phyloP scores from a whole-genome alignment of 2,329 filamentous ascomycete genomes.

The Chrysoporthe austroafricana region DNA sequence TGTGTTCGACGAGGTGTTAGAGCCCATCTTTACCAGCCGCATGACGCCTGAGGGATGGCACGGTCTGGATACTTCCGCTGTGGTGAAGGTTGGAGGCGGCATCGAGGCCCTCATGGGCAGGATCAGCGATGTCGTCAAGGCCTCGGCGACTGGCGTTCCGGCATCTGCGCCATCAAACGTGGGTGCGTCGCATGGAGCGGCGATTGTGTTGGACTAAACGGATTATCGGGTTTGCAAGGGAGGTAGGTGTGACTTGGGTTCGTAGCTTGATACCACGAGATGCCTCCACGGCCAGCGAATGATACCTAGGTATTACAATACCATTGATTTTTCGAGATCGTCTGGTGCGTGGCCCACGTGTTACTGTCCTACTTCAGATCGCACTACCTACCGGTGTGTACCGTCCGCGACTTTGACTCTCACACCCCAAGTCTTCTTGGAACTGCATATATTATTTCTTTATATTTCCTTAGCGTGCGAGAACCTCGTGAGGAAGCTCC shows the following conservation, averaged over 20 bases:
- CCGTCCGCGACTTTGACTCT: no score
- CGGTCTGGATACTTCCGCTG: slow-evolving; percentile 50
- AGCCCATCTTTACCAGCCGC: slow-evolving; percentile 49
- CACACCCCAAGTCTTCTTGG: no score
- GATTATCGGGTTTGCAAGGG: not conserved
- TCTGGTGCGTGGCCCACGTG: no score
- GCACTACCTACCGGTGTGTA: no score
- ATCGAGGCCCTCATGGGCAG: slow-evolving; percentile 50
- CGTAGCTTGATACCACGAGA: slow-evolving; percentile 28
- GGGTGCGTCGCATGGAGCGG: slow-evolving; percentile 22
- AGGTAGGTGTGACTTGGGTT: slow-evolving; percentile 7
- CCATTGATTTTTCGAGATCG: slow-evolving; percentile 10
- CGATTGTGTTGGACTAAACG: slow-evolving; percentile 26
- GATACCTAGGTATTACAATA: slow-evolving; percentile 22
- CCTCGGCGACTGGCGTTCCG: slow-evolving; percentile 31
- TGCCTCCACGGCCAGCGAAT: slow-evolving; percentile 8
- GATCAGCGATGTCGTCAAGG: slow-evolving; percentile 51
- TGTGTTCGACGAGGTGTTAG: slow-evolving; percentile 46
- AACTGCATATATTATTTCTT: no score
- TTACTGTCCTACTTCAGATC: no score
- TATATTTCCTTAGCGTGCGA: no score
- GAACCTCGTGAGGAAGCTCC: no score
- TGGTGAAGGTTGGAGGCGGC: slow-evolving; percentile 48
- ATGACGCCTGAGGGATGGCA: slow-evolving; percentile 48
- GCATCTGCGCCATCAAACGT: not conserved